Evolutionary conservation across 768 basidiomycete genomes (phyloP).

Genomic region (Rhizopogon sp.): DNA sequence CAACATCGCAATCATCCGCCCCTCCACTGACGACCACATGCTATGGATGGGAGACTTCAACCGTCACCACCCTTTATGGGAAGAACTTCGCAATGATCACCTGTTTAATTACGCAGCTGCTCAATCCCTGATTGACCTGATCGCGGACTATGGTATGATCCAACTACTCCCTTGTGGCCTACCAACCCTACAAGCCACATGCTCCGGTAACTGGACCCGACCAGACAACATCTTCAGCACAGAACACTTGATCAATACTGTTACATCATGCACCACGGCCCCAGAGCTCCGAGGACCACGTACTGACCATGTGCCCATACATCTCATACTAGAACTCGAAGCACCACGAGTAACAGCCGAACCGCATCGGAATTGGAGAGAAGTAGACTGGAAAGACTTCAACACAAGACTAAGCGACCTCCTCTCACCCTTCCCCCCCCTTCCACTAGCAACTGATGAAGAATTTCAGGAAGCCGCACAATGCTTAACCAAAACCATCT

Average conservation of each 20-base stretch:
- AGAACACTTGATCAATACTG: fast-evolving
- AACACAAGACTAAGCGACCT: not conserved
- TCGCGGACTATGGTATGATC: constrained; percentile 20
- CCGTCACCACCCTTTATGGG: constrained; percentile 36
- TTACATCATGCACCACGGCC: no score
- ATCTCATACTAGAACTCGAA: not conserved
- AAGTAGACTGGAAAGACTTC: constrained; percentile 8
- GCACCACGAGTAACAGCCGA: no score
- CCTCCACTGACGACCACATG: constrained; percentile 6
- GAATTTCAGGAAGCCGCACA: constrained; percentile 8
- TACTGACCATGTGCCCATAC: constrained; percentile 14
- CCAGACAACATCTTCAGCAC: constrained; percentile 12
- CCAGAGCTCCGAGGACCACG: no score
- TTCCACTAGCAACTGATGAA: not conserved
- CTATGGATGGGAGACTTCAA: constrained; percentile 36
- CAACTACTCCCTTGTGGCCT: constrained; percentile 29
- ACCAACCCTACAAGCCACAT: constrained; percentile 27
- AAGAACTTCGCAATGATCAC: constrained; percentile 22
- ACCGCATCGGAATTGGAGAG: constrained; percentile 1
- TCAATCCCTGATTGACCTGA: constrained; percentile 20
- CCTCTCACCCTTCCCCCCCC: not conserved
- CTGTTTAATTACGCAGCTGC: constrained; percentile 17
- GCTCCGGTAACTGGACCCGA: constrained; percentile 22
- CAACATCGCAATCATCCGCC: not conserved
- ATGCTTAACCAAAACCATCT: constrained; percentile 9